Evolutionary conservation across 2,329 filamentous ascomycete genomes (phyloP), one percentile per base, ranked within the genome.

Genomic region (Xylariales sp.): DNA sequence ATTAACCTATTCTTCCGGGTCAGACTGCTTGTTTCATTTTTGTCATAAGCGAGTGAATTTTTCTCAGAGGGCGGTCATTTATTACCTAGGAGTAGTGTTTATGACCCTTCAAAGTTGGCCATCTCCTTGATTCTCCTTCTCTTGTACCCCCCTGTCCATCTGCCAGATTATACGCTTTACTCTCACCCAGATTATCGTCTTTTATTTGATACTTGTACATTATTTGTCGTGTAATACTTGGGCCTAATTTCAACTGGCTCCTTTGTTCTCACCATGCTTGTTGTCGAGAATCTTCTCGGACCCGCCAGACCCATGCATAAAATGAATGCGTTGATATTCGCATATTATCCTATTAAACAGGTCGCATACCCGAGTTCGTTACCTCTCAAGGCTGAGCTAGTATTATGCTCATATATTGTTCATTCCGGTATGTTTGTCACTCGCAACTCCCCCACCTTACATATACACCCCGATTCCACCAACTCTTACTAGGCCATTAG

Each of bases 321-420:
- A 50, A 28, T 43, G 10, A 46, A 36, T 23, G 16, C 30, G 32
- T 30, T 58, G 41, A n/a, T 54, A 65, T 23, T 30, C 41, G 30
- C 48, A 48, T 54, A 52, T 39, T 9, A 14, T 39, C 28, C 50
- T 23, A 23, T 23, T 23, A 23, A 23, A 32, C 32, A 49, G 45
- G 5, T 30, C 39, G 39, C 46, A 59, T 59, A 16, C 12, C 30
- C 30, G 2, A 10, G 8, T 6, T 36, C 3, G 12, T 23, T 18
- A 8, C 7, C 32, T n/a, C 50, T 39, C 14, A 39, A n/a, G 18
- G 2, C 49, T 6, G n/a, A 46, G 49, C 39, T 43, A 43, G 32
- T 60, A 60, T 50, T 60, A 60, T 50, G 56, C 39, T 30, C 61
- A 60, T 64, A 63, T 50, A 32, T 43, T 50, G 41, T 43, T 32